Evolutionary conservation across 768 basidiomycete genomes (phyloP), one percentile per base, ranked within the genome.

Genomic region (Podaxis sp.): DNA sequence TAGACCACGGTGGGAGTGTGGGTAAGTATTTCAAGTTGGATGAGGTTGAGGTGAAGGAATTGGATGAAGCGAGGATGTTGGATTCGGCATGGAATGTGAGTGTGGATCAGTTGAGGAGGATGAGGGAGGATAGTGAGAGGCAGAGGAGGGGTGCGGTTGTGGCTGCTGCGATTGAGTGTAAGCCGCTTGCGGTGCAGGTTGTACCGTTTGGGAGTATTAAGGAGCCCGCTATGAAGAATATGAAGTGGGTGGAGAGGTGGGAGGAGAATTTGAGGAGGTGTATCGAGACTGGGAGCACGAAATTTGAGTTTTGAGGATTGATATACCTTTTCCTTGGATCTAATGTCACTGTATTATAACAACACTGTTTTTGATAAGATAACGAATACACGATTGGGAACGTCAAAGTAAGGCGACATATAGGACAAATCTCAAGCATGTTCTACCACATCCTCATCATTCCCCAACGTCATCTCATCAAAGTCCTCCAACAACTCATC

Each of bases 401-500:
- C 30, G 30, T 33, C 20, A 10, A n/a, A 46, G n/a, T 7, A 8
- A 20, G 15, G 8, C 44, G 15, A 7, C 20, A 20, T 46, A 17
- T 46, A 22, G 10, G 1, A 46, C 6, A 7, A 20, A 44, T 20
- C 26, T n/a, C 36, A 46, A 4, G 24, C 24, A 10, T 56, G 53
- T 15, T 60, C 30, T 22, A 51, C 52, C 24, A 37, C 69, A 7
- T 66, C 69, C n/a, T 66, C 68, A 6, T 72, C 73, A 24, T 73
- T 74, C 5, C 82, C 84, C 41, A 97, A 80, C 8, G 88, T 93
- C 88, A 98, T 83, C 74, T 93, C 93, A 67, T 97, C 95, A 68
- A 97, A 95, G 73, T 90, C 87, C 63, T 97, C 94, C 69, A 98
- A 74, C 65, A 98, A 74, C 75, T 98, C 95, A 67, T 95, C 87